These are phyloP conservation scores for Leccinum olivaceoglutinosum DNA, from an alignment of 1,284 basidiomycete species.

Conservation along the genomic window DNA sequence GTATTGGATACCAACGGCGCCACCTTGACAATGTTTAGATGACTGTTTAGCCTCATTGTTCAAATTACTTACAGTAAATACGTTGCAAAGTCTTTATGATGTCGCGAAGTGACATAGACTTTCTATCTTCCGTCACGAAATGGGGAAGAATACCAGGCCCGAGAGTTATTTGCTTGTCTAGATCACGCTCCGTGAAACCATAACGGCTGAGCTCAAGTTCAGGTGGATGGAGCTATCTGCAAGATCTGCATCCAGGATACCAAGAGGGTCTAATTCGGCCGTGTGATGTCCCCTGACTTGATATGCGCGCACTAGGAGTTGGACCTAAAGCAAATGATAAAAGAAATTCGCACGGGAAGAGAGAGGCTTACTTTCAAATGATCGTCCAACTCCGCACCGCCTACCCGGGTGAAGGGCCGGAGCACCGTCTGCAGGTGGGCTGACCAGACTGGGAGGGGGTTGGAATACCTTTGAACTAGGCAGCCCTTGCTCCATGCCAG, in stretches of 20 bases:
- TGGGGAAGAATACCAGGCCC: constrained; percentile 96
- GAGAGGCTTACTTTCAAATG: constrained; percentile 78
- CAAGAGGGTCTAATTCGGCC: constrained; percentile 93
- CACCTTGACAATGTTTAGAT: constrained; percentile 48
- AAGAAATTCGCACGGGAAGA: constrained; percentile 1
- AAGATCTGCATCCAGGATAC: constrained; percentile 87
- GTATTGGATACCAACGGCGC: constrained; percentile 94
- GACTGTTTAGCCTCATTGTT: neutral
- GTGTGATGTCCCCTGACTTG: constrained; percentile 98
- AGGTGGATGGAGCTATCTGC: constrained; percentile 64
- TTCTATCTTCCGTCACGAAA: constrained; percentile 81
- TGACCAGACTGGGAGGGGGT: constrained; percentile 71
- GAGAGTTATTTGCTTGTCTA: constrained; percentile 91
- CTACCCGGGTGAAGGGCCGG: constrained; percentile 69
- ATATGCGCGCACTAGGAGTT: constrained; percentile 95
- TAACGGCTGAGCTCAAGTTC: constrained; percentile 91
- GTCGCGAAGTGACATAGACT: constrained; percentile 86
- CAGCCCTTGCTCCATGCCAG: constrained; percentile 87
- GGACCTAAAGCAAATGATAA: constrained; percentile 53
- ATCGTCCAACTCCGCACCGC: constrained; percentile 80
- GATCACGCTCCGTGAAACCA: constrained; percentile 90
- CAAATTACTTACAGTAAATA: constrained; percentile 79
- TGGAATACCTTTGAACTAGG: constrained; percentile 81
- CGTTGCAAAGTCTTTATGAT: constrained; percentile 90
- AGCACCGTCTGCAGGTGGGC: constrained; percentile 74